Percentiles rank a stretch among this genome's conserved stretches.
phyloP scores from a whole-genome alignment of 2,329 filamentous ascomycete genomes.

The Ilyonectria robusta region DNA sequence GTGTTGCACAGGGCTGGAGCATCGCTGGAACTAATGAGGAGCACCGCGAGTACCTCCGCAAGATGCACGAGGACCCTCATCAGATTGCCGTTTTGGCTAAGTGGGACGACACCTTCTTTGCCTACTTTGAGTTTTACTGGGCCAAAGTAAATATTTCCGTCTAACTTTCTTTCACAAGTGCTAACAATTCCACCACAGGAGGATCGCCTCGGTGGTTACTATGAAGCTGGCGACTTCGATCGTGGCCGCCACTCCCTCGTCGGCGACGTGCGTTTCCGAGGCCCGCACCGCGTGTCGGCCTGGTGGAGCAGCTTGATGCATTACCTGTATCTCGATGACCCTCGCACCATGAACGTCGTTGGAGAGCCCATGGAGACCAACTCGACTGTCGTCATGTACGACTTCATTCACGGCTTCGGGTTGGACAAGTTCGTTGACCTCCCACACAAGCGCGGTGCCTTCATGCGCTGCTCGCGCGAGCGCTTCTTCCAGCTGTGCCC shows the following conservation, averaged over 20 bases:
- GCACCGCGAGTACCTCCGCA: constrained; percentile 79
- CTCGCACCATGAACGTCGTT: constrained; percentile 69
- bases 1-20: constrained; percentile 85
- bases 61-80: constrained; percentile 79
- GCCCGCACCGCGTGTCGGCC: constrained; percentile 71
- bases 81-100: constrained; percentile 78
- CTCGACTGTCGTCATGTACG: constrained; percentile 79
- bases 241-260: constrained; percentile 72
- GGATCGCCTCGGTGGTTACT: constrained; percentile 70
- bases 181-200: constrained; percentile 55
- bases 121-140: constrained; percentile 88
- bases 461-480: constrained; percentile 75
- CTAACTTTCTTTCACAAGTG: not conserved
- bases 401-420: constrained; percentile 80
- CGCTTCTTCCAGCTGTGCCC: constrained; percentile 79
- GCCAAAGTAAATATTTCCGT: constrained; percentile 62
- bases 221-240: constrained; percentile 69
- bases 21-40: constrained; percentile 82
- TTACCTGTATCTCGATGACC: constrained; percentile 74
- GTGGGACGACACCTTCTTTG: constrained; percentile 80
- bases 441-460: constrained; percentile 79
- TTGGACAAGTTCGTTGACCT: constrained; percentile 81
- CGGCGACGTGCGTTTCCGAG: constrained; percentile 71
- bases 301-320: constrained; percentile 76
- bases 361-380: constrained; percentile 83